Evolutionary conservation across 495 filamentous ascomycete species (phyloP).

Genomic region (Daldinia vernicosa): DNA sequence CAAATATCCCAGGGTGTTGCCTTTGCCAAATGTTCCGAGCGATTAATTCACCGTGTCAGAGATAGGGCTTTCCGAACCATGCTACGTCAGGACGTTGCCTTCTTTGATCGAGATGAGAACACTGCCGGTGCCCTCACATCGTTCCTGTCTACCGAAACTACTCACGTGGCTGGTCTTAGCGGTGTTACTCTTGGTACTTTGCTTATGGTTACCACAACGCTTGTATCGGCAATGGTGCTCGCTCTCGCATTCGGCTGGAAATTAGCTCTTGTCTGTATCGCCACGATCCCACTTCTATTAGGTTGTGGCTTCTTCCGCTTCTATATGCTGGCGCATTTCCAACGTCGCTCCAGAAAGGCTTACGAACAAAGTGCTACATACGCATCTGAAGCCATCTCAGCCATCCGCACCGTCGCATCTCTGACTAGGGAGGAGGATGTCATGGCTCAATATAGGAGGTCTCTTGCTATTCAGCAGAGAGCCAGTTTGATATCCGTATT

Average conservation of each 20-base stretch:
- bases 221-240: constrained; percentile 72
- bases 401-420: constrained; percentile 92
- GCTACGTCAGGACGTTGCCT: constrained; percentile 91
- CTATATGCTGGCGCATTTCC: constrained; percentile 80
- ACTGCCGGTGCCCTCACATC: constrained; percentile 83
- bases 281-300: constrained; percentile 79
- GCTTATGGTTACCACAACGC: constrained; percentile 76
- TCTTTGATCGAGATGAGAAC: constrained; percentile 88
- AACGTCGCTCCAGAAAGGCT: constrained; percentile 71
- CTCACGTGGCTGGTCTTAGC: constrained; percentile 81
- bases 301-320: constrained; percentile 87
- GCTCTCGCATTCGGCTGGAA: constrained; percentile 86
- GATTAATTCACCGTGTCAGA: constrained; percentile 81
- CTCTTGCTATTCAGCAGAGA: constrained; percentile 69
- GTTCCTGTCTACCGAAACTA: constrained; percentile 87
- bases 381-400: constrained; percentile 89
- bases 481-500: constrained; percentile 71
- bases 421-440: constrained; percentile 87
- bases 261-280: constrained; percentile 81
- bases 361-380: constrained; percentile 81
- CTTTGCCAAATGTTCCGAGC: constrained; percentile 86
- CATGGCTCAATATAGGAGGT: constrained; percentile 71
- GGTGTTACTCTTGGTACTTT: constrained; percentile 87
- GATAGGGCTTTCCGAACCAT: constrained; percentile 84
- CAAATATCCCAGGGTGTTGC: constrained; percentile 73